phyloP scores from a whole-genome alignment of 192 early-diverging fungal genomes.

The Neocallimastix lanati region DNA sequence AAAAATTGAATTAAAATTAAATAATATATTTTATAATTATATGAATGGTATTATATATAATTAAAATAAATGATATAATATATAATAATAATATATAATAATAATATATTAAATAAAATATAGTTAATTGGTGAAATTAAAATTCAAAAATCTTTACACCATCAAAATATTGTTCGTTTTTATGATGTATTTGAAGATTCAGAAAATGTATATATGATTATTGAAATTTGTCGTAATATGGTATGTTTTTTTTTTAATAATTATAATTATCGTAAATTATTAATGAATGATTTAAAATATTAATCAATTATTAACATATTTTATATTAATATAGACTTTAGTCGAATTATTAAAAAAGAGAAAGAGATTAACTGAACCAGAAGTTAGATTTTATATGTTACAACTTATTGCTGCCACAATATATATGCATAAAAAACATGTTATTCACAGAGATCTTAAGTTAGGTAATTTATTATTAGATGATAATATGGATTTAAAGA shows the following conservation, averaged over 20 bases:
- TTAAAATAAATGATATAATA: too few species aligned
- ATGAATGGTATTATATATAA: neutral
- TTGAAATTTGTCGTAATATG: constrained; percentile 81
- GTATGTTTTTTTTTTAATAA: constrained; percentile 8
- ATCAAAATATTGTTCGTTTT: constrained; percentile 67
- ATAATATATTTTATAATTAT: constrained; percentile 24
- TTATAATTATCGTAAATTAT: constrained; percentile 1
- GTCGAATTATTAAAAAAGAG: constrained; percentile 60
- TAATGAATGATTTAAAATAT: neutral
- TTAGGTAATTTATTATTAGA: constrained; percentile 82
- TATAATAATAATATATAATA: too few species aligned
- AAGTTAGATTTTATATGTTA: constrained; percentile 69
- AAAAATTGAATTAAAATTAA: neutral
- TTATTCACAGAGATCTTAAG: constrained; percentile 93
- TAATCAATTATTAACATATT: too few species aligned
- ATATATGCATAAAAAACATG: constrained; percentile 58
- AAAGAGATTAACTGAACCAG: constrained; percentile 67
- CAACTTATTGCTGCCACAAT: constrained; percentile 61
- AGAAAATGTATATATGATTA: constrained; percentile 64
- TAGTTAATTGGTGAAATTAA: constrained; percentile 37
- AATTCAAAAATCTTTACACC: constrained; percentile 50
- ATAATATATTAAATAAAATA: neutral
- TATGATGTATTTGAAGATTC: constrained; percentile 73
- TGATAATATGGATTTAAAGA: constrained; percentile 61
- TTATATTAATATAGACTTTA: too few species aligned